Base-by-base conservation (phyloP, 495 filamentous ascomycete genomes). In the Tetracladium setigerum region DNA sequence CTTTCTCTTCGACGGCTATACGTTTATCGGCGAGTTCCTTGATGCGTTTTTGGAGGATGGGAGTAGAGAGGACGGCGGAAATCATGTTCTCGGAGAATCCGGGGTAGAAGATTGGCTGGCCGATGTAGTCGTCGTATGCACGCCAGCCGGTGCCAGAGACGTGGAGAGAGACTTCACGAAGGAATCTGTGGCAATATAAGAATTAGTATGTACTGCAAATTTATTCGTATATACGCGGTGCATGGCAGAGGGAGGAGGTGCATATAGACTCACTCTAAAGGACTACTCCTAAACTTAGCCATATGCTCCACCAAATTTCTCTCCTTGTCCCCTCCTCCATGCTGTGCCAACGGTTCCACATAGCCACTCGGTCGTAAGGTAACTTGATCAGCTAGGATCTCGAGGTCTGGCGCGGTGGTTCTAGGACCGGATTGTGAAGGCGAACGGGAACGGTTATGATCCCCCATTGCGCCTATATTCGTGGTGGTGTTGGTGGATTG, bases 71-170 rank as follows among this genome's bases (percentile, higher is more conserved):
- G 15, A 97, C 84, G 30, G 69, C 66, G 13, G 66, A 63, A 67
- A 84, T 94, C 80, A 98, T 96, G 36, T 86, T 78, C 49, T 96
- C 92, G 31, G 81, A 81, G 66, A 95, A 98, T 14, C 92, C 92
- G 5, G 82, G 67, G 62, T 96, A 97, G 71, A 89, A 97, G 31
- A 96, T 83, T 0, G 87, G 86, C 63, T 95, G 91, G 11, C 92
- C 92, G 53, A 96, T 79, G 52, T 87, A 74, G 44, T 85, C 71
- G 62, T 96, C 87, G 70, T 98, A 98, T 50, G 84, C 84, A 44
- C 92, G 81, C 92, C 92, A 98, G 45, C 88, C 89, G 3, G 83
- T 83, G 43, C 92, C 92, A 5, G 84, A 87, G 52, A 95, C 83
- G 63, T 96, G 86, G 37, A 94, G 70, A 45, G 82, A 87, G 49